Conservation (phyloP, 179 eudicot species). For the Camellia oleifera region DNA sequence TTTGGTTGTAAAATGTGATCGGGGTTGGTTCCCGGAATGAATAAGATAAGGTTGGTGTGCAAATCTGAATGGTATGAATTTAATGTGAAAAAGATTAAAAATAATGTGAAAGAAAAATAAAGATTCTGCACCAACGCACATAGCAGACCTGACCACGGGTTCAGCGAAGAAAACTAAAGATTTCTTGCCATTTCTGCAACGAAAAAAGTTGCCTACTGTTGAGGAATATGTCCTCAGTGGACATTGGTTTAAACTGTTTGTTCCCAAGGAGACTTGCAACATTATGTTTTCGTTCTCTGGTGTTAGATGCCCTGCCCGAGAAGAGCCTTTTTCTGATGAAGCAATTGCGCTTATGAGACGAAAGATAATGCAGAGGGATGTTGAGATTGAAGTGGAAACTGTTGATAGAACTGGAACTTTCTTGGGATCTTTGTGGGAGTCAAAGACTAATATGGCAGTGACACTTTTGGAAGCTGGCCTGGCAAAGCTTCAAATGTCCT, state of each 20-base stretch:
- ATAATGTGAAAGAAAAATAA: neutral
- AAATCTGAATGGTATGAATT: no score
- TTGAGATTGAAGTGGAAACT: conserved; percentile 96
- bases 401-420: conserved; percentile 95
- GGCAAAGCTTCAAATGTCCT: conserved; percentile 83
- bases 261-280: conserved; percentile 92
- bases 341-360: conserved; percentile 94
- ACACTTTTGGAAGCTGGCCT: conserved; percentile 82
- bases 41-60: no score
- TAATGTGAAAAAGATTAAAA: no score
- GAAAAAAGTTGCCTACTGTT: conserved; percentile 70
- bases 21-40: no score
- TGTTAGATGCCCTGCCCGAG: conserved; percentile 91
- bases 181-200: conserved; percentile 74
- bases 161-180: conserved; percentile 86
- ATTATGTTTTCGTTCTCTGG: conserved; percentile 93
- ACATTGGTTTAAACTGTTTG: conserved; percentile 74
- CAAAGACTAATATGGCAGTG: conserved; percentile 62
- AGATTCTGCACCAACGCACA: conserved; percentile 66
- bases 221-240: conserved; percentile 97
- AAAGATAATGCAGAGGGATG: conserved; percentile 94
- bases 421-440: conserved; percentile 90
- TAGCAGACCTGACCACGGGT: conserved; percentile 76
- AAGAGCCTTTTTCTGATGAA: conserved; percentile 82
- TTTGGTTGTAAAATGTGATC: no score